Base-by-base conservation (phyloP, 2,329 filamentous ascomycete species). In the Apiospora hydei region DNA sequence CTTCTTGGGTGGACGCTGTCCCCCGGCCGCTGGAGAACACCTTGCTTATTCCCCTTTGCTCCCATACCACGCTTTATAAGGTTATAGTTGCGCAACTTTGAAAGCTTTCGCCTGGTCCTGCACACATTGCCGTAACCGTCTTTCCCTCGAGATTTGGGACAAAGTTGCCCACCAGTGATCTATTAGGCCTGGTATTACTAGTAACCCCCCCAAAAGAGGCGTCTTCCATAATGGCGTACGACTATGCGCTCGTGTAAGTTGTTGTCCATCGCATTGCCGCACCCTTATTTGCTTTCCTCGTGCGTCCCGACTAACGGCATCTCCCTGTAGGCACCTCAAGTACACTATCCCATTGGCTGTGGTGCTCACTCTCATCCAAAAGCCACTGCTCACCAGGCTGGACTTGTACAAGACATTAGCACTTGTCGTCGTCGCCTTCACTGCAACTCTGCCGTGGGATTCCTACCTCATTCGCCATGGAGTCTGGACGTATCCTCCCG, bases 371-470 rank as follows among this genome's bases (percentile, higher is more conserved):
- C 75, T 88, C 57, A 80, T 92, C 67, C 88, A 90, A 74, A 86
- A 84, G 66, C 92, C 91, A 3, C 84, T 94, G 47, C 85, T 90
- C 70, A 92, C 89, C 26, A 85, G 83, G 47, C 83, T 90, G 71
- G 91, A 93, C 78, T 77, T 89, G 51, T 91, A 90, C 81, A 91
- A 91, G 78, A 87, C 91, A 70, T 75, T 82, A 44, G 90, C 89
- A 74, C 83, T 94, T 69, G 85, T 92, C 72, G 82, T 85, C 26
- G 85, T 93, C 74, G 91, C 92, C 26, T 89, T 94, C 67, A 77
- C 86, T 38, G 88, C 92, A 4, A 94, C 93, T 0, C 90, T 92
- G 38, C 93, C 93, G 44, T 95, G 92, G 92, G 92, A 94, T 77
- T 92, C 91, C 11, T 93, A 93, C 80, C 86, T 94, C 53, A 92